Evolutionary conservation across 805 yeast species (phyloP).

Genomic region (Priceomyces melissophilus): DNA sequence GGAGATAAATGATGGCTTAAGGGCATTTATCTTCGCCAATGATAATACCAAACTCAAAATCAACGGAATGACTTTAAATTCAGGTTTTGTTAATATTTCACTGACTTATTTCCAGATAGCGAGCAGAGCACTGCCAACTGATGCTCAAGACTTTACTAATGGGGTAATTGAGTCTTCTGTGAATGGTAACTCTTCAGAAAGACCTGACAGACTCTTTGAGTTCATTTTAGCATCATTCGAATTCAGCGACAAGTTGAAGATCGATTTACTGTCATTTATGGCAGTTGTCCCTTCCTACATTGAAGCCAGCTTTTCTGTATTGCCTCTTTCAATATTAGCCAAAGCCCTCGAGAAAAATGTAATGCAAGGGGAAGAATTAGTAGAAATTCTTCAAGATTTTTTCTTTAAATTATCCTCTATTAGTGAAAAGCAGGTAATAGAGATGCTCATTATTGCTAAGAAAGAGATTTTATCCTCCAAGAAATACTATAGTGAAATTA

Average conservation of each 20-base stretch:
- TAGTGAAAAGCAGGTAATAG: constrained; percentile 7
- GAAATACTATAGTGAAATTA: constrained; percentile 19
- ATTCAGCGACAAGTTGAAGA: not conserved
- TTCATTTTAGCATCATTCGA: constrained; percentile 5
- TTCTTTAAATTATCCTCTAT: constrained; percentile 26
- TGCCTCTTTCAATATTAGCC: constrained; percentile 16
- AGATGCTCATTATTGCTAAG: constrained; percentile 1
- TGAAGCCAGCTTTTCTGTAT: constrained; percentile 22
- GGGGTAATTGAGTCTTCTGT: constrained; percentile 6
- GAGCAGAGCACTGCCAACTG: not conserved
- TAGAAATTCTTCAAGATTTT: constrained; percentile 31
- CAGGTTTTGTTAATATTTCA: constrained; percentile 7
- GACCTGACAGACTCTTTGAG: constrained; percentile 8
- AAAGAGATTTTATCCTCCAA: constrained; percentile 13
- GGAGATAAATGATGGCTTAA: constrained; percentile 2
- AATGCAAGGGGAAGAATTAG: constrained; percentile 12
- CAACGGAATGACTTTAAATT: constrained; percentile 7
- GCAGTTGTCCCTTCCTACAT: constrained; percentile 21
- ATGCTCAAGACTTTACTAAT: constrained; percentile 1
- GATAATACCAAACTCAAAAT: constrained; percentile 1
- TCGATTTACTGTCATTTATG: constrained; percentile 7
- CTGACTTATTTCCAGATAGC: constrained; percentile 10
- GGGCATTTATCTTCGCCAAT: constrained; percentile 3
- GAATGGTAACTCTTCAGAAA: constrained; percentile 5
- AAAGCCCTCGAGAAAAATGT: constrained; percentile 19